Evolutionary conservation across 176 grass and related monocot species (phyloP).

Genomic region (Oryza nivara): DNA sequence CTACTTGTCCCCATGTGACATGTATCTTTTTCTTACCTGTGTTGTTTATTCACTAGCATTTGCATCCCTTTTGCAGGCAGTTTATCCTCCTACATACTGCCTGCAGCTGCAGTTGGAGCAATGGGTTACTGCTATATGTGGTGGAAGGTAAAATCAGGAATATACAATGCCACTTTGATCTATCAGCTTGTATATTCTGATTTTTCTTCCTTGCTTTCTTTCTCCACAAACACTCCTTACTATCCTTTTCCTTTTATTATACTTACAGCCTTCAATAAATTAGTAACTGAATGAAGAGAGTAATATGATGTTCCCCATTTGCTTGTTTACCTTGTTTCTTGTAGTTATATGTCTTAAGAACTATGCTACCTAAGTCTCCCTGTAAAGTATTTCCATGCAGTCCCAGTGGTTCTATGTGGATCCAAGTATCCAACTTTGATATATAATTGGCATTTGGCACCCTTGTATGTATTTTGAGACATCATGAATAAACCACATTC

Average conservation of each 20-base stretch:
- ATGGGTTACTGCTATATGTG: constrained; percentile 98
- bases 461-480: neutral
- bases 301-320: neutral
- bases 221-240: neutral
- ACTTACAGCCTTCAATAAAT: neutral
- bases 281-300: neutral
- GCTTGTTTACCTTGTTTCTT: constrained; percentile 24
- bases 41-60: constrained; percentile 15
- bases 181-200: neutral
- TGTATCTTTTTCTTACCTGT: neutral
- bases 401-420: neutral
- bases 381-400: neutral
- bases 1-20: constrained; percentile 3
- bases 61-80: constrained; percentile 49
- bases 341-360: neutral
- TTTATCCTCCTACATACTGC: constrained; percentile 87
- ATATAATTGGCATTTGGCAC: neutral
- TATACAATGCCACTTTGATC: neutral
- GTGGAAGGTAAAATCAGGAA: constrained; percentile 76
- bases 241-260: neutral
- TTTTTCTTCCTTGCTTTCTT: constrained; percentile 13
- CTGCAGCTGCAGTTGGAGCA: constrained; percentile 86
- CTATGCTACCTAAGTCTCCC: neutral
- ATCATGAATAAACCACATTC: neutral
- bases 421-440: constrained; percentile 28